A percentile compares a stretch with the other conserved stretches of the same genome.
Evolutionary conservation across 129 eudicot species (phyloP).

Genomic region (Pseudognaphalium luteoalbum): DNA sequence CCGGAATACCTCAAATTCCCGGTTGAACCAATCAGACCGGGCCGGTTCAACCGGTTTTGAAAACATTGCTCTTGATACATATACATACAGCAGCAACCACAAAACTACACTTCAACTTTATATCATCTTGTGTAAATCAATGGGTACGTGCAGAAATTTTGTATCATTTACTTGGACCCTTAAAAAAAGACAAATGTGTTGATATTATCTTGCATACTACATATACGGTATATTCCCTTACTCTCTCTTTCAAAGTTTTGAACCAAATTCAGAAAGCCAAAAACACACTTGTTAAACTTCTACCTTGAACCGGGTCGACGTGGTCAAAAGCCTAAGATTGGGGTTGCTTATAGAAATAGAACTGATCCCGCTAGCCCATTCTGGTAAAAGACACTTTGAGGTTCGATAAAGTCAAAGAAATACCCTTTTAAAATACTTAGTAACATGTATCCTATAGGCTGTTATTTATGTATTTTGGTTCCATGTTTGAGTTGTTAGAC

Average conservation of each 20-base stretch:
- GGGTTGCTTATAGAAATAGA: neutral
- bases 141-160: neutral
- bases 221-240: slow-evolving; percentile 1
- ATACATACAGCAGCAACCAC: slow-evolving; percentile 13
- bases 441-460: neutral
- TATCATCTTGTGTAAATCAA: slow-evolving; percentile 6
- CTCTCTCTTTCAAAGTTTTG: neutral
- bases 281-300: neutral
- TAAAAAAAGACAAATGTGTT: neutral
- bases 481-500: neutral
- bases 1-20: no score
- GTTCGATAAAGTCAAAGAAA: neutral
- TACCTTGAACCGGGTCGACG: neutral
- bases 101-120: neutral
- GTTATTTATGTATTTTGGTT: neutral
- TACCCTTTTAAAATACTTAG: neutral
- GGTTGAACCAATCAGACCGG: no score
- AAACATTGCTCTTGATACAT: slow-evolving; percentile 2
- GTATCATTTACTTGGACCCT: neutral
- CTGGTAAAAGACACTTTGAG: neutral
- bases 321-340: neutral
- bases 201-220: neutral
- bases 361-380: neutral
- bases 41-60: no score
- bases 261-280: neutral